Evolutionary conservation across 371 early-diverging fungal species (phyloP).

Genomic region (Dichotomocladium elegans): DNA sequence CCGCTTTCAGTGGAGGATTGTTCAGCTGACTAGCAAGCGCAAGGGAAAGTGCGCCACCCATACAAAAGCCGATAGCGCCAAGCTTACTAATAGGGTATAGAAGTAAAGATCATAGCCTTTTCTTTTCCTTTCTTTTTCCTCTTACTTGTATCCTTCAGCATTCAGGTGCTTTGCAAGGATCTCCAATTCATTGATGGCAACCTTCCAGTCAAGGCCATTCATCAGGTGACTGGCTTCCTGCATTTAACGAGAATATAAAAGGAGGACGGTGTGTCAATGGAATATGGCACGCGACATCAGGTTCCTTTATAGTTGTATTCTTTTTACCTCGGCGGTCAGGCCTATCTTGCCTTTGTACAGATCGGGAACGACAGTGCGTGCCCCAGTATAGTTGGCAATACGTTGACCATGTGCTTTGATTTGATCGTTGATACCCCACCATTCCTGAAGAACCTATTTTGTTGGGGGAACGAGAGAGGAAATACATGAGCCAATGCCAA

Average conservation of each 20-base stretch:
- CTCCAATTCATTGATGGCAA: conserved; percentile 30
- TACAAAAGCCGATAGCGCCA: conserved; percentile 43
- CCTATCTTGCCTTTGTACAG: conserved; percentile 47
- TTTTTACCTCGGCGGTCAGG: conserved; percentile 30
- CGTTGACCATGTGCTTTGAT: conserved; percentile 42
- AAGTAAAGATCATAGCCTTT: not conserved
- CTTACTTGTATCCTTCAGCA: conserved; percentile 4
- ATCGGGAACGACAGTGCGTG: conserved; percentile 39
- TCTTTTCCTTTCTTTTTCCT: not conserved
- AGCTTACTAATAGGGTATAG: too few relatives aligned
- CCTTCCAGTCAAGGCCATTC: conserved; percentile 42
- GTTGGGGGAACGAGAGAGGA: too few relatives aligned
- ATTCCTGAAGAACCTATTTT: conserved; percentile 30
- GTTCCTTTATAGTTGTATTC: too few relatives aligned
- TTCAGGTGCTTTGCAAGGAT: conserved; percentile 11
- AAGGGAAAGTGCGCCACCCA: conserved; percentile 49
- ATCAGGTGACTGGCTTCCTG: conserved; percentile 51
- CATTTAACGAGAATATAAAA: not conserved
- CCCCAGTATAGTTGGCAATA: conserved; percentile 45
- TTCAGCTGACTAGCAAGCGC: conserved; percentile 31
- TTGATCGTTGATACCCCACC: conserved; percentile 44
- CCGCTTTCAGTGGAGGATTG: conserved; percentile 30
- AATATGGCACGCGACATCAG: not conserved
- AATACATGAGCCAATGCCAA: not conserved
- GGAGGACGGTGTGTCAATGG: not conserved